Conservation (phyloP, 2,329 filamentous ascomycete genomes). For the Zymoseptoria crescenta region DNA sequence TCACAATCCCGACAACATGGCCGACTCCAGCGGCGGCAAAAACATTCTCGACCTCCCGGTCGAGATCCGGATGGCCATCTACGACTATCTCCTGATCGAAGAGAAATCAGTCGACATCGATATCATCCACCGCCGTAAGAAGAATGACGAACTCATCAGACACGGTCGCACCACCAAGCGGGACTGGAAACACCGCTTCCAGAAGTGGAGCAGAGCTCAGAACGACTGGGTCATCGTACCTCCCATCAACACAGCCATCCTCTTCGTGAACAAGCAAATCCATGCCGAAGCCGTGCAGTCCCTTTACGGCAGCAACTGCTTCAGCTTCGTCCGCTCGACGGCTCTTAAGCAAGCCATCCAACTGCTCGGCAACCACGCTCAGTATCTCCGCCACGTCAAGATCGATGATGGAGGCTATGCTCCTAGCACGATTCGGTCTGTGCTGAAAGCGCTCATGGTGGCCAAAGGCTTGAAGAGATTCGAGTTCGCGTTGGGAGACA, state of each 20-base stretch:
- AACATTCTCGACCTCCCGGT: conserved; percentile 6
- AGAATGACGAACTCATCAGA: neutral
- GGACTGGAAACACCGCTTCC: neutral
- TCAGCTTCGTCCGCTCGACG: conserved; percentile 1
- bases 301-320: conserved; percentile 5
- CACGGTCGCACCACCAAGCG: neutral
- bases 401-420: conserved; percentile 1
- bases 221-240: neutral
- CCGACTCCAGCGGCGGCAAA: neutral
- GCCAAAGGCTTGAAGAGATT: conserved; percentile 6
- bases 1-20: neutral
- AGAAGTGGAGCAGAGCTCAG: neutral
- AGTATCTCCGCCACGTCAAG: conserved; percentile 2
- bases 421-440: neutral
- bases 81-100: conserved; percentile 9
- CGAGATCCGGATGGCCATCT: conserved; percentile 12
- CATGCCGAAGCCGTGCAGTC: conserved; percentile 1
- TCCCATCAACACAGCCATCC: conserved; percentile 1
- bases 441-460: neutral
- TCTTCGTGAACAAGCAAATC: conserved; percentile 3
- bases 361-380: neutral
- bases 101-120: neutral
- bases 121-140: neutral
- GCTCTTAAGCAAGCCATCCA: neutral
- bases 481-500: neutral